Base-by-base conservation (phyloP, 1,284 basidiomycete species). In the Bjerkandera adusta region DNA sequence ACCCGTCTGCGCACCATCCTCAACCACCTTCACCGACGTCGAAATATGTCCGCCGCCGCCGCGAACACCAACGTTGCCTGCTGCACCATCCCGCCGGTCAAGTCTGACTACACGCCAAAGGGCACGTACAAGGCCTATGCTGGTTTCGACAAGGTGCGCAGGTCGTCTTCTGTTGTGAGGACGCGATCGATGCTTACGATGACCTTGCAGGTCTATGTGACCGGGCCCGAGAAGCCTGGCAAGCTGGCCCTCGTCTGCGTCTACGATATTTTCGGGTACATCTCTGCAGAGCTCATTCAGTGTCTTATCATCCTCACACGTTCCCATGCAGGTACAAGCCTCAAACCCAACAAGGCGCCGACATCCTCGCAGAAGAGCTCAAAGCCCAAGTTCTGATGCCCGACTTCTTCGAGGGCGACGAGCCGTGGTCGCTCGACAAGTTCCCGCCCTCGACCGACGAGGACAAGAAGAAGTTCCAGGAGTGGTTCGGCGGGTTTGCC, bases 261-360 rank as follows among this genome's bases (percentile, higher is more conserved):
- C 36, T 84, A 72, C 55, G 82, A 85, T 58, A 83, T 84, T 56
- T 84, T 85, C 54, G 82, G 81, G 70, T 81, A 44, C 44, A 67
- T 55, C 32, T 50, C 47, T 49, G 36, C 53, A 4, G 7, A 13
- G 35, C 20, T 15, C 24, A 24, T 32, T 15, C 36, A 24, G 20
- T 13, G 51, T 48, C 39, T 52, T 54, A 18, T 45, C 44, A 27
- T 36, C 22, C 36, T 26, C n/a, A 46, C 27, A 36, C n/a, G 30
- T 30, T 25, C 20, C 15, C 13, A 6, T 33, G 10, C 16, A 76
- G 75, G 5, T 76, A 67, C 66, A 77, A 72, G 61, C 76, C 77
- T 5, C 76, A 80, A 61, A 81, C 79, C 5, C 75, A 77, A 57
- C 79, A 81, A 52, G 80, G 79, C 35, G 79, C 78, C 26, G 83